Conservation (phyloP, 164 flowering plant species). For the Tetrastigma voinierianum region DNA sequence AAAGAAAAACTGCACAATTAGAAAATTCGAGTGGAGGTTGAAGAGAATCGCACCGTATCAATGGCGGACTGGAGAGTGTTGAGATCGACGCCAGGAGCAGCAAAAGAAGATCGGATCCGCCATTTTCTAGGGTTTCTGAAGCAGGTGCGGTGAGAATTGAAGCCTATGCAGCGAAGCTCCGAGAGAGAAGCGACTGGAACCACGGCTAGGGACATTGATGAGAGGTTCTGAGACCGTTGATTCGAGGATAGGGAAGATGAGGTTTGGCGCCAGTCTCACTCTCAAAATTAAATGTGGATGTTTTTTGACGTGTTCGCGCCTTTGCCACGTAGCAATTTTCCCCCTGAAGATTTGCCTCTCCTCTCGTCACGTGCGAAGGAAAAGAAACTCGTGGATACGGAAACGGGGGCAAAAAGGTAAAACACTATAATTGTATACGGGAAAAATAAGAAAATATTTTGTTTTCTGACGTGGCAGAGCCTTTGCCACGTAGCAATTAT, state of each 20-base stretch:
- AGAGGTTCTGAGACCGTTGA: not conserved
- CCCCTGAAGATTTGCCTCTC: too few relatives aligned
- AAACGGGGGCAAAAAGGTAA: too few relatives aligned
- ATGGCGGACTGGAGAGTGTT: constrained; percentile 68
- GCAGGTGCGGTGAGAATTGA: not conserved
- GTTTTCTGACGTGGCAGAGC: too few relatives aligned
- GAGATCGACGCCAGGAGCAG: constrained; percentile 62
- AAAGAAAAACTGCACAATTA: not conserved
- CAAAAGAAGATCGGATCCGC: constrained; percentile 54
- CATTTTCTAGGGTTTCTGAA: constrained; percentile 16
- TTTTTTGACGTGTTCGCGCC: too few relatives aligned
- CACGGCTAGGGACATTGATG: constrained; percentile 21
- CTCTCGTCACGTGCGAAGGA: too few relatives aligned
- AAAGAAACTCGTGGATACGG: too few relatives aligned
- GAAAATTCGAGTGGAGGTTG: not conserved
- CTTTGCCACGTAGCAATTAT: too few relatives aligned
- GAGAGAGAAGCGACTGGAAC: constrained; percentile 16
- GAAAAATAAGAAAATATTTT: too few relatives aligned
- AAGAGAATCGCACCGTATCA: constrained; percentile 42
- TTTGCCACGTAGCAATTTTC: too few relatives aligned
- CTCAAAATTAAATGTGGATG: too few relatives aligned
- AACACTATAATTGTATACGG: too few relatives aligned
- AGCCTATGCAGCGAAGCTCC: not conserved
- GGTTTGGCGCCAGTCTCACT: not conserved
- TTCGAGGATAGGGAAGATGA: not conserved